phyloP scores from a whole-genome alignment of 805 yeast genomes.

The Saturnispora halmiae region DNA sequence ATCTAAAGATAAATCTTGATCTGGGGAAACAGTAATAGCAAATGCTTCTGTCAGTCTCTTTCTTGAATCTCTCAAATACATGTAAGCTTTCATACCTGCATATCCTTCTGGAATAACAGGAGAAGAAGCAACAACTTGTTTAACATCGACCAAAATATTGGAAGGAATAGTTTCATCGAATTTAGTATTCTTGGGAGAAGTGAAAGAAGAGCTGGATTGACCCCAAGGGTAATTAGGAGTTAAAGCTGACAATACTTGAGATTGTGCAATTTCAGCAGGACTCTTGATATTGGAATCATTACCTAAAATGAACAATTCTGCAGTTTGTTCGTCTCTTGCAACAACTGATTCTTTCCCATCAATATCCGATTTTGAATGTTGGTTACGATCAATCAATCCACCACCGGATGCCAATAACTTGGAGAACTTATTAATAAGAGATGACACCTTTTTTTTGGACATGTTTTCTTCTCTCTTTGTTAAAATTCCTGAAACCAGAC shows the following conservation, averaged over 20 bases:
- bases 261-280: slow-evolving; percentile 54
- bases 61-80: slow-evolving; percentile 57
- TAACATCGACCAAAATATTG: slow-evolving; percentile 70
- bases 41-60: slow-evolving; percentile 72
- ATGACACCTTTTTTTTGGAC: slow-evolving; percentile 44
- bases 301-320: slow-evolving; percentile 39
- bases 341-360: slow-evolving; percentile 57
- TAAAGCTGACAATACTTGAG: slow-evolving; percentile 62
- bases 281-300: slow-evolving; percentile 22
- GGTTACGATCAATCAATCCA: slow-evolving; percentile 28
- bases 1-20: slow-evolving; percentile 50
- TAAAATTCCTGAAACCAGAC: slow-evolving; percentile 39
- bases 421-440: slow-evolving; percentile 47
- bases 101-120: slow-evolving; percentile 56
- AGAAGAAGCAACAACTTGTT: slow-evolving; percentile 54
- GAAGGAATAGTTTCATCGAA: slow-evolving; percentile 46
- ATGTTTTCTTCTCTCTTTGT: slow-evolving; percentile 43
- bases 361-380: slow-evolving; percentile 20
- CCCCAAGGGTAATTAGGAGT: slow-evolving; percentile 59
- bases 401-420: slow-evolving; percentile 44
- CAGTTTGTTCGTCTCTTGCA: slow-evolving; percentile 53
- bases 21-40: slow-evolving; percentile 53
- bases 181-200: slow-evolving; percentile 39
- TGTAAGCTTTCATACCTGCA: slow-evolving; percentile 61
- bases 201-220: slow-evolving; percentile 27